Evolutionary conservation across 257 asterid genomes (phyloP), one percentile per base, ranked within the genome.

Genomic region (Mentha longifolia): DNA sequence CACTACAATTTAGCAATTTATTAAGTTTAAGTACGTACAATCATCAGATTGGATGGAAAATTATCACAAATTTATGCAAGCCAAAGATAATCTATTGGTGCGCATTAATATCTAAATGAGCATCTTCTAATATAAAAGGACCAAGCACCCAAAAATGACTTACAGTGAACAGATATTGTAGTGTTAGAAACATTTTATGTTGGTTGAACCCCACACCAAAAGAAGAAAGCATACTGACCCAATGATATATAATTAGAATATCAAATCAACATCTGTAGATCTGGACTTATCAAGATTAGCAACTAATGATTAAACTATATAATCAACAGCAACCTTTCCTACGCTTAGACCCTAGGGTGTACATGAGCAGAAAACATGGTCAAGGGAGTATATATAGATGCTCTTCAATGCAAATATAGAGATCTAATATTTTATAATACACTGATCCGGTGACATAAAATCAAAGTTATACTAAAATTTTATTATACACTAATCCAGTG

Each of bases 231-330:
- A 64, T 41, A 22, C 43, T 9, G 46, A 33, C 35, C 50, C 35
- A 49, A 55, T 43, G 17, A 22, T 25, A 62, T 25, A 62, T 31
- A 65, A 20, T 57, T 74, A 46, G 78, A 62, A 63, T 52, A 56
- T 56, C 60, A 63, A 62, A 42, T 73, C 67, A 73, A 42, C 47
- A 37, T 17, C 45, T 57, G 10, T 30, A 55, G 72, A 51, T 41
- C 17, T 37, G 76, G 70, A 16, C 57, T 72, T 62, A 62, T 62
- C 71, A 10, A 35, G 35, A 64, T 54, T 41, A 55, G 28, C 66
- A 64, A 39, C 60, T 62, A 14, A 39, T 41, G 10, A 69, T 56
- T 68, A 56, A 41, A 57, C 59, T 31, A 71, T 52, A 42, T 41
- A 28, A 41, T 43, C 59, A 52, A 62, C 56, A 43, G n/a, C 59